phyloP scores from a whole-genome alignment of 2,329 filamentous ascomycete genomes.

The Coniella lustricola region DNA sequence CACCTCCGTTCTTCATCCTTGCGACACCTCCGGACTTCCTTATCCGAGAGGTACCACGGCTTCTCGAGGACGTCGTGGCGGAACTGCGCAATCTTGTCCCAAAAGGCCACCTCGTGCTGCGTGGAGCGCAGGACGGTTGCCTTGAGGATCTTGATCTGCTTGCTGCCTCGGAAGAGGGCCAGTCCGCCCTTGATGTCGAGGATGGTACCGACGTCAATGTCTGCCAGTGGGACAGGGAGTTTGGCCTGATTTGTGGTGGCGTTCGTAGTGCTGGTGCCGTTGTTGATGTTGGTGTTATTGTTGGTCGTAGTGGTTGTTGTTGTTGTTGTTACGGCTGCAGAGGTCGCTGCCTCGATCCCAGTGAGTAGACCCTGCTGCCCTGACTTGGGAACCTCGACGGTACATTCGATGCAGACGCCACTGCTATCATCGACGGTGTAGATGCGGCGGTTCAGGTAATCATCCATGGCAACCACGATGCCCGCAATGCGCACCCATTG shows the following conservation, averaged over 20 bases:
- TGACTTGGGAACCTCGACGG: slow-evolving; percentile 21
- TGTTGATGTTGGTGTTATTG: no score
- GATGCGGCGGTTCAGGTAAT: slow-evolving; percentile 38
- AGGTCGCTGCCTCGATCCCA: not conserved
- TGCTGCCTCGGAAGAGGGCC: slow-evolving; percentile 38
- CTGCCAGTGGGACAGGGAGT: slow-evolving; percentile 17
- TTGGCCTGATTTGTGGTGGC: no score
- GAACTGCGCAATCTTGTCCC: slow-evolving; percentile 48
- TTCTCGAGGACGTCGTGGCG: slow-evolving; percentile 39
- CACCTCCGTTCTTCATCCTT: slow-evolving; percentile 37
- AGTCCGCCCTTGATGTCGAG: slow-evolving; percentile 52
- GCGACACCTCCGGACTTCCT: slow-evolving; percentile 43
- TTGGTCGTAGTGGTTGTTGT: not conserved
- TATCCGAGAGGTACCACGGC: slow-evolving; percentile 48
- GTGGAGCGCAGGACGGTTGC: slow-evolving; percentile 43
- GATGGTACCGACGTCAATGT: slow-evolving; percentile 45
- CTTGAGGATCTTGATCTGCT: slow-evolving; percentile 47
- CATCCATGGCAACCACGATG: slow-evolving; percentile 57
- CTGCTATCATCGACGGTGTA: slow-evolving; percentile 62
- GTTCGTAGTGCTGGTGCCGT: not conserved
- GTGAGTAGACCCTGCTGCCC: not conserved
- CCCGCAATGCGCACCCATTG: slow-evolving; percentile 68
- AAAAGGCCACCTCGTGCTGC: slow-evolving; percentile 50
- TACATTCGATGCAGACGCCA: slow-evolving; percentile 49
- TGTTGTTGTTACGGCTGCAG: not conserved